Conservation (phyloP, 1,139 yeast genomes). For the Lodderomyces beijingensis region DNA sequence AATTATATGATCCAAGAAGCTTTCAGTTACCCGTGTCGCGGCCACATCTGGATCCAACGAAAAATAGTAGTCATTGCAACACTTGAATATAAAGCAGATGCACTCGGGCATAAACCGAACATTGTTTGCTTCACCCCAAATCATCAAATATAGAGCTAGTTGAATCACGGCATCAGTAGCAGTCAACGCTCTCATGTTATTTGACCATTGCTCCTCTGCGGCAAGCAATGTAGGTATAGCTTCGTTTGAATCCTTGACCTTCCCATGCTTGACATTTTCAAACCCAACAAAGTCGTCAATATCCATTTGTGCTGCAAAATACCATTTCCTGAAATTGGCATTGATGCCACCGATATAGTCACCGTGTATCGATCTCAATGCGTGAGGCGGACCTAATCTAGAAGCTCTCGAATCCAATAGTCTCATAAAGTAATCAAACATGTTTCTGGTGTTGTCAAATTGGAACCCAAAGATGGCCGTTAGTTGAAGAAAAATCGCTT, state of each 20-base stretch:
- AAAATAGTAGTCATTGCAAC: slow-evolving; percentile 66
- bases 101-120: slow-evolving; percentile 83
- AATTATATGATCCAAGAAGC: slow-evolving; percentile 62
- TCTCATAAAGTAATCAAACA: slow-evolving; percentile 59
- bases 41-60: slow-evolving; percentile 33
- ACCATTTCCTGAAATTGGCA: slow-evolving; percentile 93
- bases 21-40: slow-evolving; percentile 16
- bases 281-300: slow-evolving; percentile 78
- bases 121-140: slow-evolving; percentile 92
- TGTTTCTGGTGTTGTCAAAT: slow-evolving; percentile 55
- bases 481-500: slow-evolving; percentile 49
- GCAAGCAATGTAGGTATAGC: slow-evolving; percentile 50
- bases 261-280: slow-evolving; percentile 46
- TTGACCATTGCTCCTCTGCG: slow-evolving; percentile 76
- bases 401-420: slow-evolving; percentile 67
- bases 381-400: slow-evolving; percentile 52
- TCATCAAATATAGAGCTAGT: slow-evolving; percentile 61
- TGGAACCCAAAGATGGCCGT: slow-evolving; percentile 67
- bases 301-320: slow-evolving; percentile 88
- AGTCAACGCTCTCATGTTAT: slow-evolving; percentile 51
- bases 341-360: slow-evolving; percentile 87
- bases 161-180: slow-evolving; percentile 60
- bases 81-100: slow-evolving; percentile 71
- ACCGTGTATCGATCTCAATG: slow-evolving; percentile 60
- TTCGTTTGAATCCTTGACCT: slow-evolving; percentile 27